Base-by-base conservation (phyloP, 176 grass and related monocot genomes). In the Avena atlantica region DNA sequence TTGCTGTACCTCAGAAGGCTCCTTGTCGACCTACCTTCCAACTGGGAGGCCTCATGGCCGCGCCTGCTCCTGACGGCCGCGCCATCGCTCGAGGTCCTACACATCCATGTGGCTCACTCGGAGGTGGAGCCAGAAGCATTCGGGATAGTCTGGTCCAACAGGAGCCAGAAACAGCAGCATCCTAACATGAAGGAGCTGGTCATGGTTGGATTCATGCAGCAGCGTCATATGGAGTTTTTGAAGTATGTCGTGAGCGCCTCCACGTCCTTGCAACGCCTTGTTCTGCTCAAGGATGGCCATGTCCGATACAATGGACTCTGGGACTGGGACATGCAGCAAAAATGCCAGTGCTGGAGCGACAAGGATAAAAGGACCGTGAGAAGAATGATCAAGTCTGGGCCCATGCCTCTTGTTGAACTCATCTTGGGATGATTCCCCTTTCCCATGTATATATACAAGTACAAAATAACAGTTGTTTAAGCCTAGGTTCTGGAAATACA, bases 61-160 rank as follows among this genome's bases (percentile, higher is more conserved):
- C 17, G 68, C 19, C 2, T 23, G 5, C 68, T 87, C 6, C 56
- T 87, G 27, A 5, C 20, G 24, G 78, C 85, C 3, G 56, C 85
- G 2, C 56, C 42, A 27, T 57, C 65, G 0, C 85, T 87, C 1
- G 55, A 81, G 78, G 45, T 6, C 12, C 2, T 87, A 17, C 44
- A 87, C 68, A 9, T 87, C 78, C 85, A 87, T 45, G 65, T 80
- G 64, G 85, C 52, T n/a, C 11, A 2, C 7, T 19, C 7, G 57
- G 3, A 27, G 12, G 10, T 16, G 19, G 2, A 66, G 21, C 62
- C 12, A 5, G 42, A 45, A 1, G 4, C 17, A n/a, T 1, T 2
- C 5, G 55, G 58, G 66, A 23, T 72, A 1, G 16, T 9, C 0
- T 79, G 55, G 67, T 6, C 37, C 1, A n/a, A 2, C 19, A n/a